phyloP scores from a whole-genome alignment of 352 stramenopile genomes.

The Aphanomyces euteiches region DNA sequence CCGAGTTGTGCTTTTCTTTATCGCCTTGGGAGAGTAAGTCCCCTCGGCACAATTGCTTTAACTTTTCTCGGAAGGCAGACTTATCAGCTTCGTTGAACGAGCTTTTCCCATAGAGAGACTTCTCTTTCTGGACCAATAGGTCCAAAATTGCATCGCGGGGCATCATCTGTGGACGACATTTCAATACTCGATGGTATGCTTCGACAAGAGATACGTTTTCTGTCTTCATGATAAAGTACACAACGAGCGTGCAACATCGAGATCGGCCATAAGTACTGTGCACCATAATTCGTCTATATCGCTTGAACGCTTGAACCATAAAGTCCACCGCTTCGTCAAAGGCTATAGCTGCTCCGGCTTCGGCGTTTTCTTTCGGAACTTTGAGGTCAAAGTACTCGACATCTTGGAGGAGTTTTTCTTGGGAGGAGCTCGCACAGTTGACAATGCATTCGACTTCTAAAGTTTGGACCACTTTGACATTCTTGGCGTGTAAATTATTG shows the following conservation, averaged over 20 bases:
- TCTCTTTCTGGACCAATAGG: constrained; percentile 48
- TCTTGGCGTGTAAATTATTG: constrained; percentile 13
- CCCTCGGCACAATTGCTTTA: constrained; percentile 10
- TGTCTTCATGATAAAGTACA: constrained; percentile 66
- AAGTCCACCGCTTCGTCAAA: constrained; percentile 18
- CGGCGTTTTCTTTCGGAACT: constrained; percentile 11
- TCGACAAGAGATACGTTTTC: constrained; percentile 51
- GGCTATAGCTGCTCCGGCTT: constrained; percentile 5
- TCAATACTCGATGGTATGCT: constrained; percentile 55
- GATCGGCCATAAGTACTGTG: constrained; percentile 74
- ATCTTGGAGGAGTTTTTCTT: constrained; percentile 4
- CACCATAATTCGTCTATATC: constrained; percentile 47
- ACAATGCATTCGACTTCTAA: constrained; percentile 9
- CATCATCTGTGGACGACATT: constrained; percentile 50
- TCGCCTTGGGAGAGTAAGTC: background rate
- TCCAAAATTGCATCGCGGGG: constrained; percentile 60
- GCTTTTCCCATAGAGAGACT: constrained; percentile 35
- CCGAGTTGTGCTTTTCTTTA: background rate
- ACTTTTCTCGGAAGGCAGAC: background rate
- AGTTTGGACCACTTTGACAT: background rate
- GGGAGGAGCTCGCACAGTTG: constrained; percentile 14
- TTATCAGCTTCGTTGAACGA: constrained; percentile 4
- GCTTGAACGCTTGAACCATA: background rate
- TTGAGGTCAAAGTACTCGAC: constrained; percentile 23
- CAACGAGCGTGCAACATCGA: constrained; percentile 57